phyloP scores from a whole-genome alignment of 257 asterid species.

The Gynochthodes officinalis region DNA sequence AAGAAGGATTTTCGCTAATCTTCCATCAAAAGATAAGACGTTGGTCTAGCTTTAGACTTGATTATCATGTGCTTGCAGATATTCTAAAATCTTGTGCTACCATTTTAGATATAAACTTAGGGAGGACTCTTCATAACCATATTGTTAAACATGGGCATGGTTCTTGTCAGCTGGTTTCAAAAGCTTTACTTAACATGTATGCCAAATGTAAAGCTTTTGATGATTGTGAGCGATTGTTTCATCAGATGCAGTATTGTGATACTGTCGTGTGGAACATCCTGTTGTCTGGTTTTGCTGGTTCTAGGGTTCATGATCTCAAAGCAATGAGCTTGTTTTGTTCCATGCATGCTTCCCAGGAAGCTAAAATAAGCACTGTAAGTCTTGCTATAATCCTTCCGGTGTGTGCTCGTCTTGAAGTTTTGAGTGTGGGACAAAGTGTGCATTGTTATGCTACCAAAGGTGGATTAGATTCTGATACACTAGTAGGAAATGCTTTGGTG shows the following conservation, averaged over 20 bases:
- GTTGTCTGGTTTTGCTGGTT: constrained; percentile 62
- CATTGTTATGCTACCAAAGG: constrained; percentile 57
- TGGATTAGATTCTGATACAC: constrained; percentile 60
- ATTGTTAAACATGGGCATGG: constrained; percentile 57
- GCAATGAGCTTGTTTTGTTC: constrained; percentile 43
- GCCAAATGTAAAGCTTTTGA: constrained; percentile 65
- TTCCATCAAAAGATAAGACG: constrained; percentile 35
- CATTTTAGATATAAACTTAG: constrained; percentile 32
- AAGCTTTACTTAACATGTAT: constrained; percentile 79
- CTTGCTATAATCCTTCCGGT: constrained; percentile 76
- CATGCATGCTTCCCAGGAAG: constrained; percentile 34
- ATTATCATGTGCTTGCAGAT: constrained; percentile 46
- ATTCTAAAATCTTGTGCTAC: constrained; percentile 62
- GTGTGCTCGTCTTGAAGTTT: constrained; percentile 38
- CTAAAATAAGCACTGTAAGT: constrained; percentile 54
- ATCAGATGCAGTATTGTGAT: constrained; percentile 39
- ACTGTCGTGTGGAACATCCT: constrained; percentile 74
- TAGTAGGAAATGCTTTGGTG: constrained; percentile 76
- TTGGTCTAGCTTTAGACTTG: constrained; percentile 28
- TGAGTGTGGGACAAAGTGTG: constrained; percentile 47
- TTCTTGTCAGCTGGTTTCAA: constrained; percentile 48
- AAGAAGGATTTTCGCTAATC: constrained; percentile 35
- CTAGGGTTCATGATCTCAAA: constrained; percentile 44
- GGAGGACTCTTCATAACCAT: constrained; percentile 56
- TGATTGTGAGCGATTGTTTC: constrained; percentile 54